Percentiles rank a stretch among this genome's conserved stretches.
phyloP scores from a whole-genome alignment of 2,329 filamentous ascomycete species.

The Amauroascus verrucosus region DNA sequence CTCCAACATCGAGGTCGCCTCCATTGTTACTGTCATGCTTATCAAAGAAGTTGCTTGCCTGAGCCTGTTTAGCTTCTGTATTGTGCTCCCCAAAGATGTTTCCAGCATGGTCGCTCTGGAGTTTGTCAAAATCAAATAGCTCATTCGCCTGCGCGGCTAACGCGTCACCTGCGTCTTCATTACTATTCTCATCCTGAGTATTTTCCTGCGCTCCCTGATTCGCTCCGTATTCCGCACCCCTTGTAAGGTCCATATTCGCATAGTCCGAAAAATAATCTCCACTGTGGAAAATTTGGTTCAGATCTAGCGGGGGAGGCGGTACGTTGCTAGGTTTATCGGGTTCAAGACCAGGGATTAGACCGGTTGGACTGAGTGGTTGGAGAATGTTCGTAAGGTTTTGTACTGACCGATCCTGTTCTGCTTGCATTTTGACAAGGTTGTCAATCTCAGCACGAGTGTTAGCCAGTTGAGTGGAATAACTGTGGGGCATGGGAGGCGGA shows the following conservation, averaged over 20 bases:
- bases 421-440: slow-evolving; percentile 65
- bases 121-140: slow-evolving; percentile 35
- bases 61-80: slow-evolving; percentile 17
- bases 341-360: slow-evolving; percentile 60
- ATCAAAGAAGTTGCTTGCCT: slow-evolving; percentile 24
- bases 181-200: slow-evolving; percentile 1
- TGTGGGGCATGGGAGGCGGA: slow-evolving; percentile 45
- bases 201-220: slow-evolving; percentile 17
- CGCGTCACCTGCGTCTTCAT: slow-evolving; percentile 16
- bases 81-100: slow-evolving; percentile 25
- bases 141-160: slow-evolving; percentile 25
- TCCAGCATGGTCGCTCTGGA: slow-evolving; percentile 22
- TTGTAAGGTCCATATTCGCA: slow-evolving; percentile 24
- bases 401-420: slow-evolving; percentile 66
- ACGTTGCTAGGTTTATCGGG: slow-evolving; percentile 29
- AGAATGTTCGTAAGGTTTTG: slow-evolving; percentile 63
- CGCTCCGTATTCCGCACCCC: slow-evolving; percentile 15
- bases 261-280: slow-evolving; percentile 45
- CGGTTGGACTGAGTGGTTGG: slow-evolving; percentile 69
- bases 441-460: slow-evolving; percentile 67
- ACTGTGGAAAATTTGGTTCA: slow-evolving; percentile 49
- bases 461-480: slow-evolving; percentile 42
- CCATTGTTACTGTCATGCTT: slow-evolving; percentile 26
- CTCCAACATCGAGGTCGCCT: not conserved
- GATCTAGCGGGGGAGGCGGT: slow-evolving; percentile 41